These are phyloP conservation scores for Ascochyta koolunga DNA, from an alignment of 2,329 filamentous ascomycete genomes.

Conservation along the genomic window DNA sequence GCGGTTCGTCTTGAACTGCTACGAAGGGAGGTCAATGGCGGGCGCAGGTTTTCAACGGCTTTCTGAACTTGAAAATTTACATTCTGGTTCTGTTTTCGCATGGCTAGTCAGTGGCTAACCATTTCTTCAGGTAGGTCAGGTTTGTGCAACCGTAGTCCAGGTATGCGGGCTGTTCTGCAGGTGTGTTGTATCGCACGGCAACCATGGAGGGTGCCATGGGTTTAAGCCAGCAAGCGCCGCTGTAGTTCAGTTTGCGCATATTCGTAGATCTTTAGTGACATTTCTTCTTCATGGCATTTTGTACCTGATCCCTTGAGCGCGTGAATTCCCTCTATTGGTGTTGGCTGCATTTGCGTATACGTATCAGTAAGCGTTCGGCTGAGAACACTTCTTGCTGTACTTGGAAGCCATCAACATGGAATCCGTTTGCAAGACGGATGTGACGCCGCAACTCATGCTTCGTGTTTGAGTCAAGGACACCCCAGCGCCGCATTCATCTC, in stretches of 20 bases:
- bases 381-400: not conserved
- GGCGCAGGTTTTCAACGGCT: conserved; percentile 70
- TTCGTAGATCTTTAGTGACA: not conserved
- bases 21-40: conserved; percentile 56
- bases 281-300: not conserved
- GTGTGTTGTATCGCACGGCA: not conserved
- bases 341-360: not conserved
- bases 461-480: not conserved
- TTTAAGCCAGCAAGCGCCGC: not conserved
- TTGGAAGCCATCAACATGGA: not conserved
- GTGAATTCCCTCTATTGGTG: not conserved
- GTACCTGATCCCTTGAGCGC: not conserved
- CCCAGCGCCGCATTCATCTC: conserved; percentile 3
- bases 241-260: not conserved
- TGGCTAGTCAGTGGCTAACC: conserved; percentile 19
- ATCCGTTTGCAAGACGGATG: not conserved
- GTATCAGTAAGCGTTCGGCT: not conserved
- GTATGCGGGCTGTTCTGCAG: no score
- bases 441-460: not conserved
- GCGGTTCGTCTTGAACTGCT: conserved; percentile 52
- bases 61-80: conserved; percentile 57
- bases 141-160: not conserved
- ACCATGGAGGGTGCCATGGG: not conserved
- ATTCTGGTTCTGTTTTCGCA: conserved; percentile 1
- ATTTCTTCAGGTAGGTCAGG: conserved; percentile 10